Conservation (phyloP, 2,329 filamentous ascomycete species). For the Exserohilum rostratum region DNA sequence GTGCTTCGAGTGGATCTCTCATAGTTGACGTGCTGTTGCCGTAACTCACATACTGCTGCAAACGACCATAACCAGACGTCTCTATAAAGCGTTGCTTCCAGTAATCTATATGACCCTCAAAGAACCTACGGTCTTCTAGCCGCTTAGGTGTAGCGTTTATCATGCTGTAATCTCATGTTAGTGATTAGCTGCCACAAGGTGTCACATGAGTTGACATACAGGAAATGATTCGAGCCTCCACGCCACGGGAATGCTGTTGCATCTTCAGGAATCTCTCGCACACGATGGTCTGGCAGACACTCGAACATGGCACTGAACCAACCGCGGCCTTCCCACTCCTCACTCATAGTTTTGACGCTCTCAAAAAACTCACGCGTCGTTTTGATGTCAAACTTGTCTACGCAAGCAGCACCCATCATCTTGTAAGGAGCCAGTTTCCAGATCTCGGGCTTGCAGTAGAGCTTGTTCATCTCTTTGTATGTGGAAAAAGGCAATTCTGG, state of each 20-base stretch:
- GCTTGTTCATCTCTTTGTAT: conserved; percentile 14
- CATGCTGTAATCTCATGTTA: conserved; percentile 2
- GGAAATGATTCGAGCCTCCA: conserved; percentile 8
- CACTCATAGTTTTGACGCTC: conserved; percentile 12
- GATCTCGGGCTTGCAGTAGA: conserved; percentile 6
- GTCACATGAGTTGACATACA: not conserved
- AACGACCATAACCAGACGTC: conserved; percentile 5
- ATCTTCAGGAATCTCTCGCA: conserved; percentile 5
- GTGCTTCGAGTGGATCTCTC: conserved; percentile 4
- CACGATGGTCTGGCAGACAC: conserved; percentile 9
- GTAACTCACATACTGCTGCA: conserved; percentile 12
- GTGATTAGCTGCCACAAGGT: not conserved
- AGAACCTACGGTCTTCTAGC: conserved; percentile 5
- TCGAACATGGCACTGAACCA: conserved; percentile 14
- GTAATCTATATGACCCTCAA: conserved; percentile 6
- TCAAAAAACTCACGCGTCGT: conserved; percentile 12
- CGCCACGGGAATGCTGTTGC: conserved; percentile 10
- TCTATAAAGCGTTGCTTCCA: conserved; percentile 10
- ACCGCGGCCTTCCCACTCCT: conserved; percentile 8
- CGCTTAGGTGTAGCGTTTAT: conserved; percentile 9
- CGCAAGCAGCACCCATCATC: conserved; percentile 9
- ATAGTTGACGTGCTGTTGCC: conserved; percentile 5
- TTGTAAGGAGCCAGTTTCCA: conserved; percentile 5
- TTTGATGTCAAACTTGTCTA: conserved; percentile 2
- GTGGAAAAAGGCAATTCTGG: conserved; percentile 9